Conservation (phyloP, 2,329 filamentous ascomycete genomes). For the Cadophora luteo-olivacea region DNA sequence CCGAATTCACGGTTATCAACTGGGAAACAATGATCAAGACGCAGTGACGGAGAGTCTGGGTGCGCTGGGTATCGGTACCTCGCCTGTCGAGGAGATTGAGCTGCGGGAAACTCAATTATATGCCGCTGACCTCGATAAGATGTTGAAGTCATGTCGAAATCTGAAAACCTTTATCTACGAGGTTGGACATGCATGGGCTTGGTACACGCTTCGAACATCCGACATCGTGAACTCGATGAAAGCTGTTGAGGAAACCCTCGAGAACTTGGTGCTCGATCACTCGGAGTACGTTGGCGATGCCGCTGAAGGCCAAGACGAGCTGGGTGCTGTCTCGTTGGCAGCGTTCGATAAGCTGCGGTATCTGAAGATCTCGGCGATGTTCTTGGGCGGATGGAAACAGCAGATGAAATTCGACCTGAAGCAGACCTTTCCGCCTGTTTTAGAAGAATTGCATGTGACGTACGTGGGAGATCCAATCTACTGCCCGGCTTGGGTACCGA, state of each 20-base stretch:
- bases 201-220: background rate
- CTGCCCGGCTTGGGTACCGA: background rate
- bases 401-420: background rate
- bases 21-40: background rate
- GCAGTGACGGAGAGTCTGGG: background rate
- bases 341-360: background rate
- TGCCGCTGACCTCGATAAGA: background rate
- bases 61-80: background rate
- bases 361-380: background rate
- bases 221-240: conserved; percentile 1
- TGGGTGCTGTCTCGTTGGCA: background rate
- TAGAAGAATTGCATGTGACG: background rate
- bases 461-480: background rate
- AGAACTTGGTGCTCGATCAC: background rate
- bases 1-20: background rate
- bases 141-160: background rate
- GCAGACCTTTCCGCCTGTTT: background rate
- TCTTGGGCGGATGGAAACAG: background rate
- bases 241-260: background rate
- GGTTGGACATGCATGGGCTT: background rate
- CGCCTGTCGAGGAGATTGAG: conserved; percentile 2
- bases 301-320: background rate
- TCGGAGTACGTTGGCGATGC: background rate
- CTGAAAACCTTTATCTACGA: conserved; percentile 15
- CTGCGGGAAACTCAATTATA: background rate